Conservation (phyloP, 2,329 filamentous ascomycete species). For the Alternaria sp. region DNA sequence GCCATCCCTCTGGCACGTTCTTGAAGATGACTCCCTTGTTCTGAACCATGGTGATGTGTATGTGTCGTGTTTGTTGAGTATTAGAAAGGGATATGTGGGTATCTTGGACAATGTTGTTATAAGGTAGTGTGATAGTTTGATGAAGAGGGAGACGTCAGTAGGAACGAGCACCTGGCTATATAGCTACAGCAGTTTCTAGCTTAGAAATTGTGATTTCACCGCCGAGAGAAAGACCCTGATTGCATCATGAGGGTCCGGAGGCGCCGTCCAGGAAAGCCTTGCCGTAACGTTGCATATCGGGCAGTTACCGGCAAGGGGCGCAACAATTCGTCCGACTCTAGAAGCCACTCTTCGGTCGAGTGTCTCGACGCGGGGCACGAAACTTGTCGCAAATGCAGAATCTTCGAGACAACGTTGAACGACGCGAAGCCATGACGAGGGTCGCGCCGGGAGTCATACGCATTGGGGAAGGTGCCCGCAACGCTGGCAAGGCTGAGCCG, state of each 20-base stretch:
- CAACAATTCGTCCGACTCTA: constrained; percentile 1
- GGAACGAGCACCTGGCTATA: constrained; percentile 18
- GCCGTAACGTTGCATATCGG: constrained; percentile 10
- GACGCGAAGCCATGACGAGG: constrained; percentile 26
- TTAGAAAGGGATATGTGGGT: constrained; percentile 1
- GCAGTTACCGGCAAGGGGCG: constrained; percentile 19
- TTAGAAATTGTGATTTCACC: constrained; percentile 17
- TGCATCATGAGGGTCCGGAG: constrained; percentile 24
- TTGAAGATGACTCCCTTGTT: constrained; percentile 84
- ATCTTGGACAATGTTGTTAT: neutral
- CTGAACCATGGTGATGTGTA: constrained; percentile 56
- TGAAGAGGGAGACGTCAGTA: constrained; percentile 5
- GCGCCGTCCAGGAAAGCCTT: neutral
- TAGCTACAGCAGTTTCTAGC: constrained; percentile 9
- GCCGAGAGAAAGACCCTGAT: constrained; percentile 17
- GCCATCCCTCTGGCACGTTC: constrained; percentile 69
- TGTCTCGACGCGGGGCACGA: constrained; percentile 8
- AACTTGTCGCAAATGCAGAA: constrained; percentile 16
- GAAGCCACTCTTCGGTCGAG: constrained; percentile 5
- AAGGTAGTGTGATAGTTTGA: constrained; percentile 4
- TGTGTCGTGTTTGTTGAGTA: constrained; percentile 10
- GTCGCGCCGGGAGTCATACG: constrained; percentile 21
- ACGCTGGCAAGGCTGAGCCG: constrained; percentile 23
- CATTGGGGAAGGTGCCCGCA: constrained; percentile 27
- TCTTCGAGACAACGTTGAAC: constrained; percentile 14